Evolutionary conservation across 2,329 filamentous ascomycete genomes (phyloP), one percentile per base, ranked within the genome.

Genomic region (Aspergillus glaucus): DNA sequence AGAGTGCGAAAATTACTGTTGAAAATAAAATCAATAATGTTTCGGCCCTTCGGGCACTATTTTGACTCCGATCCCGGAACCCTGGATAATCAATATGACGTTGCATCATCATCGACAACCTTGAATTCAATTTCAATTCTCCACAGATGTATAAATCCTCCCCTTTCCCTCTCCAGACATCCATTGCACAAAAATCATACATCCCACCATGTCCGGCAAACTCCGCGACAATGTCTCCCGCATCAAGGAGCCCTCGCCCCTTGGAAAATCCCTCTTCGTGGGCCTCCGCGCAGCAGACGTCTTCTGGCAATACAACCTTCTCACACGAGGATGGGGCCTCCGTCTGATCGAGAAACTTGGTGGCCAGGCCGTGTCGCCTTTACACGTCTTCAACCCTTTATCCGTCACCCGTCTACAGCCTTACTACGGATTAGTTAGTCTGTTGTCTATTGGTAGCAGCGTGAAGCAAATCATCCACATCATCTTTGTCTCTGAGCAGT

Each of bases 261-360:
- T 44, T 12, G 49, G 46, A 2, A 34, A 37, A 28, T 28, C 46
- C 15, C 26, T 51, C 46, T 51, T 51, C 40, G 19, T 49, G 30
- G 50, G 50, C 17, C 46, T 49, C 22, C 46, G 50, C 6, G 44
- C 46, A 30, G 17, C 36, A 7, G 46, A 49, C 17, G 46, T 45
- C 39, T 49, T 39, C 19, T 49, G 44, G 44, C 50, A 49, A 17
- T 46, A 51, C 44, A 40, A 45, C 24, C 24, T 49, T 2, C 44
- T 51, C 1, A 32, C 8, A 12, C 37, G 17, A 3, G 43, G 46
- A 15, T 49, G 46, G 2, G 81, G 80, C 8, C 64, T 75, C 6
- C 73, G 8, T 24, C 15, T 42, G 5, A 44, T 50, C 12, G 14
- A 39, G 15, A 45, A 24, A 34, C 30, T 50, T 6, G 45, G 45